Conservation (phyloP, 2,329 filamentous ascomycete genomes). For the Fusarium tricinctum region DNA sequence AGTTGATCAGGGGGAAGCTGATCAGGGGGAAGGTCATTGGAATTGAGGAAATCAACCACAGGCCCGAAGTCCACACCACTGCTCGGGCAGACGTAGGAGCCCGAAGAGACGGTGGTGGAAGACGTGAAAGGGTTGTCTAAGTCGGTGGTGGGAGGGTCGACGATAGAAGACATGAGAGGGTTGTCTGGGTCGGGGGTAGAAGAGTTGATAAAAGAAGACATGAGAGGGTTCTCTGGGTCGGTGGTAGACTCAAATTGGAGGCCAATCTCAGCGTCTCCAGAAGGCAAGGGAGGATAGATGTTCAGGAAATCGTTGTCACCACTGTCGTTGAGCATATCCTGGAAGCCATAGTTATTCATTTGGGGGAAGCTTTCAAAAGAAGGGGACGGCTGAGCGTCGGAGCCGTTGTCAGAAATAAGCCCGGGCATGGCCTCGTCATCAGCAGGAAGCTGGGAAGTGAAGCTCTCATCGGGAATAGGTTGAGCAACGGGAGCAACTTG, state of each 20-base stretch:
- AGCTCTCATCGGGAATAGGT: not conserved
- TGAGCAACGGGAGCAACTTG: not conserved
- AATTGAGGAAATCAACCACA: rapidly evolving
- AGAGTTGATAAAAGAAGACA: too few relatives aligned
- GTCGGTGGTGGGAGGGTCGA: too few relatives aligned
- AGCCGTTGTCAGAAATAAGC: not conserved
- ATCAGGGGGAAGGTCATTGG: not conserved
- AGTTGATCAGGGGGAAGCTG: too few relatives aligned
- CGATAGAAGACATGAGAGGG: not conserved
- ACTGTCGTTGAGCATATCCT: not conserved
- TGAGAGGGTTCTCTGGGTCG: too few relatives aligned
- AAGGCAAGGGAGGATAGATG: too few relatives aligned
- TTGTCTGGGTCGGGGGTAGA: not conserved
- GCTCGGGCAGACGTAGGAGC: not conserved
- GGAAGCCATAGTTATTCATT: not conserved
- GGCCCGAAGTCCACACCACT: not conserved
- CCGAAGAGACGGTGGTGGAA: too few relatives aligned
- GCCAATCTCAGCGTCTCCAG: not conserved
- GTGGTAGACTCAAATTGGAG: not conserved
- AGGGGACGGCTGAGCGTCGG: not conserved
- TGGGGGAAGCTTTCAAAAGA: not conserved
- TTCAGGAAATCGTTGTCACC: not conserved
- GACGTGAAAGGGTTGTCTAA: not conserved
- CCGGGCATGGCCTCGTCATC: not conserved
- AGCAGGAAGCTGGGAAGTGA: not conserved